Evolutionary conservation across 2,329 filamentous ascomycete genomes (phyloP), one percentile per base, ranked within the genome.

Genomic region (Cercospora sp.): DNA sequence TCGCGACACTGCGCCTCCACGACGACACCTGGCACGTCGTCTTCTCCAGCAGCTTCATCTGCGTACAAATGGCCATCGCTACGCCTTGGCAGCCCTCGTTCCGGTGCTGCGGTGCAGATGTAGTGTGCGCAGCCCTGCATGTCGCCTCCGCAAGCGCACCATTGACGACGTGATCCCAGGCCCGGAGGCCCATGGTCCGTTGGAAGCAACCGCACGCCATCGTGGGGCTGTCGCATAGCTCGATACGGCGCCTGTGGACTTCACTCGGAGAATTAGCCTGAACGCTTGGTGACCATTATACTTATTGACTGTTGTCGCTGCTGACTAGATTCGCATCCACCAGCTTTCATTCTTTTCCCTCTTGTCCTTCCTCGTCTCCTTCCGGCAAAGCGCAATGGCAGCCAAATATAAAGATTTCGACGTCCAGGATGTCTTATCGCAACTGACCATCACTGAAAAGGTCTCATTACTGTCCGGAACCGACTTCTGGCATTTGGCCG

Each of bases 401-500:
- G 18, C 57, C 45, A 66, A 68, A 40, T 67, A 73, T 45, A 63
- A 73, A 9, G 73, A 74, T 67, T 76, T 76, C 40, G 74, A 78
- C 58, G 75, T 77, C n/a, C 71, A 76, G 40, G 71, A 75, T 18
- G 74, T 77, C 43, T 70, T 78, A 16, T 63, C 66, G 3, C 68
- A 76, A 60, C 73, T 78, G 49, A 77, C 74, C 16, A 69, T 72
- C 5, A 61, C 70, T 32, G 76, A 78, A 65, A 78, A 78, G 71
- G 73, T 77, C 57, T 73, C 75, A 8, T 69, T 78, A 24, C 67
- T 77, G 7, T 75, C 77, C 32, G 77, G 76, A 53, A 74, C 86
- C 71, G 89, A 91, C 79, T 90, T 90, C 74, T 91, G 89, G 89
- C 88, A 90, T 74, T 90, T 89, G 37, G 85, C 87, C 72, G 78